Evolutionary conservation across 768 basidiomycete species (phyloP).

Genomic region (Boletus tylopilopsis): DNA sequence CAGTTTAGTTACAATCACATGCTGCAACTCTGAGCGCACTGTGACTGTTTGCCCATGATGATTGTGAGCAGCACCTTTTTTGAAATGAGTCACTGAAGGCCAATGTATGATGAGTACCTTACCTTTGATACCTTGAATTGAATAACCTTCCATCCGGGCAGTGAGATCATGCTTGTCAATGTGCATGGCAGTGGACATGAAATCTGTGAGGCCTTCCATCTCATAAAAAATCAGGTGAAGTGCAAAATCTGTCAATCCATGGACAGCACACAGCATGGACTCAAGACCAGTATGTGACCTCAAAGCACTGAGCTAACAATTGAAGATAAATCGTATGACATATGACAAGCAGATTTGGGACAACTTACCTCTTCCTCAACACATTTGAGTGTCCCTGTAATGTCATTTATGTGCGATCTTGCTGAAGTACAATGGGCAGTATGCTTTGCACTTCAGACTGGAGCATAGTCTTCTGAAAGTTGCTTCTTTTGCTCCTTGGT

Average conservation of each 20-base stretch:
- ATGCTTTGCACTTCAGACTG: no score
- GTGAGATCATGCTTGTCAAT: background rate
- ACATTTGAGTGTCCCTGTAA: no score
- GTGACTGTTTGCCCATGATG: background rate
- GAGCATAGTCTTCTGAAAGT: no score
- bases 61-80: background rate
- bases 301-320: background rate
- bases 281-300: background rate
- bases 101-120: background rate
- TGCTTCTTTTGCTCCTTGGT: no score
- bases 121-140: background rate
- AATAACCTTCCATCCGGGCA: background rate
- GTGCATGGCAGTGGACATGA: background rate
- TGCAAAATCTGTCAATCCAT: background rate
- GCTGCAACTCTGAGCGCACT: no score
- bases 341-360: no score
- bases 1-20: background rate
- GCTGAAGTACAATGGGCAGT: no score
- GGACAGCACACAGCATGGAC: background rate
- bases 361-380: no score
- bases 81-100: background rate
- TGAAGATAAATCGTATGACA: no score
- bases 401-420: no score
- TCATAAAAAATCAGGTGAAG: background rate
- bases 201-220: background rate